Percentiles rank a stretch among this genome's conserved stretches.
phyloP scores from a whole-genome alignment of 1,284 basidiomycete genomes.

The Tilletia setariae region DNA sequence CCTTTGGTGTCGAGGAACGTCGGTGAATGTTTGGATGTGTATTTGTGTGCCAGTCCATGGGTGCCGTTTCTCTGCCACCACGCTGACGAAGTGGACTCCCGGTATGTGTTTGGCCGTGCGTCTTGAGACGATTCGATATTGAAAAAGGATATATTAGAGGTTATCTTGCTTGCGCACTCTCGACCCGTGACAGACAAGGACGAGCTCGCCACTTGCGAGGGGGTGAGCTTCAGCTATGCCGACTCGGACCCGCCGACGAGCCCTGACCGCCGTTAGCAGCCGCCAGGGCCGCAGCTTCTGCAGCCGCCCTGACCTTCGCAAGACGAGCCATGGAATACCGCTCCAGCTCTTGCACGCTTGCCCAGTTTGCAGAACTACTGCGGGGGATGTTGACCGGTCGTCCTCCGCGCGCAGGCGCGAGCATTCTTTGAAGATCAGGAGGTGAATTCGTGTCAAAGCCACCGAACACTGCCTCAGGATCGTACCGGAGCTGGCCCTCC shows the following conservation, averaged over 20 bases:
- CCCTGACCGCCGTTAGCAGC: neutral
- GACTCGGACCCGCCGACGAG: conserved; percentile 10
- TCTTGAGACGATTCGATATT: too few relatives aligned
- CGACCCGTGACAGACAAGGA: too few relatives aligned
- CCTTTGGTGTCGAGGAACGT: too few relatives aligned
- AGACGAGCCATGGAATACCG: neutral
- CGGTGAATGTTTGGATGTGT: too few relatives aligned
- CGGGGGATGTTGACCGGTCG: conserved; percentile 34
- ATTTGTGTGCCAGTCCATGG: too few relatives aligned
- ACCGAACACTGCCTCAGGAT: conserved; percentile 51
- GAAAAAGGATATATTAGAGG: too few relatives aligned
- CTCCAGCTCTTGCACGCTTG: conserved; percentile 40
- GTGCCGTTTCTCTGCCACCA: too few relatives aligned
- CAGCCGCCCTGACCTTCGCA: neutral
- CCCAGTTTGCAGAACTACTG: conserved; percentile 49
- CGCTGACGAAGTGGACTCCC: too few relatives aligned
- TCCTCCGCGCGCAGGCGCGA: conserved; percentile 32
- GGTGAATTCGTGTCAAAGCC: conserved; percentile 37
- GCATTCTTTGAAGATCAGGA: conserved; percentile 25
- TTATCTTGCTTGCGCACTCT: too few relatives aligned
- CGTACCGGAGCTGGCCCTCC: conserved; percentile 37
- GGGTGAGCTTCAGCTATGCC: neutral
- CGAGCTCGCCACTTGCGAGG: too few relatives aligned
- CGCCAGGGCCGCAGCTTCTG: neutral
- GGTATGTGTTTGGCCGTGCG: too few relatives aligned